Percentiles rank a stretch among this genome's conserved stretches.
phyloP scores from a whole-genome alignment of 108 stramenopile genomes.

The Fistulifera pelliculosa region DNA sequence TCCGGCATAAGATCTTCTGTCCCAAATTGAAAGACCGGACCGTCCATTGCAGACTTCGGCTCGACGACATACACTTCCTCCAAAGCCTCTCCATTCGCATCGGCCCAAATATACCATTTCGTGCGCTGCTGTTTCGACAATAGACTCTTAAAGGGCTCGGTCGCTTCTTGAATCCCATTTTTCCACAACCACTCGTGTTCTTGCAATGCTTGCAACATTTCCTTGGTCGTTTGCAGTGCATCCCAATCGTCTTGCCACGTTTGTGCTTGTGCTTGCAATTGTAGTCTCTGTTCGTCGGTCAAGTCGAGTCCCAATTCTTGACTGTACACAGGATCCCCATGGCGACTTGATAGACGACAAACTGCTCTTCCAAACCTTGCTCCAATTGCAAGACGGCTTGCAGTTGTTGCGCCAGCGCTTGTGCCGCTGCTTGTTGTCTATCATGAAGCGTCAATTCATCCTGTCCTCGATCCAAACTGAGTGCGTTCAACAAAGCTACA shows the following conservation, averaged over 20 bases:
- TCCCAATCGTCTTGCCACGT: conserved; percentile 44
- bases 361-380: conserved; percentile 62
- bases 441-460: conserved; percentile 50
- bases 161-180: conserved; percentile 58
- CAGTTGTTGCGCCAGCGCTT: conserved; percentile 66
- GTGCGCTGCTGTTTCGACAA: conserved; percentile 73
- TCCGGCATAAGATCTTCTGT: conserved; percentile 26
- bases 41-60: conserved; percentile 30
- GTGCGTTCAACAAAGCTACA: conserved; percentile 43
- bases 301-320: conserved; percentile 54
- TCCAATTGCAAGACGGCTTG: conserved; percentile 57
- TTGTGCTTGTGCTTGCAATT: conserved; percentile 19
- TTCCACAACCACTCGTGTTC: conserved; percentile 70
- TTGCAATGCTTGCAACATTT: conserved; percentile 49
- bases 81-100: conserved; percentile 75
- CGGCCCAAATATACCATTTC: conserved; percentile 80
- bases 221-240: conserved; percentile 50
- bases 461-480: conserved; percentile 83
- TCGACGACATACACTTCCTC: conserved; percentile 74
- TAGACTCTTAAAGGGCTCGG: conserved; percentile 63
- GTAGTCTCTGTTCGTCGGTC: conserved; percentile 33
- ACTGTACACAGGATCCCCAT: conserved; percentile 5
- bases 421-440: conserved; percentile 47
- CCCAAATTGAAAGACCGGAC: conserved; percentile 71
- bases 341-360: conserved; percentile 24